Base-by-base conservation (phyloP, 1,284 basidiomycete genomes). In the Papiliotrema flavescens region DNA sequence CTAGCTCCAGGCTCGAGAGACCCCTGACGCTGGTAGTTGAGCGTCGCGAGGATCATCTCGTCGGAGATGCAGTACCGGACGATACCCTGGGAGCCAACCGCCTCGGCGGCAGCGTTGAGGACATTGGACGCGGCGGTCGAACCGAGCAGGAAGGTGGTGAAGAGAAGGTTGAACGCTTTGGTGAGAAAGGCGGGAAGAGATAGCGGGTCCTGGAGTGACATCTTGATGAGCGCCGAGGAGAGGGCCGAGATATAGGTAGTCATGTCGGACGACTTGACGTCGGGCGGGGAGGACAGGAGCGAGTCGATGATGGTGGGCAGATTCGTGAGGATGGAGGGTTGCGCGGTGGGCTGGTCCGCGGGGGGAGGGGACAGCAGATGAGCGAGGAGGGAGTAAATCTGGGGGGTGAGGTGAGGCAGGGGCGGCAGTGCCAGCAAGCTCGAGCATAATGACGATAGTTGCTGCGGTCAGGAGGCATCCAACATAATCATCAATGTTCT, bases 341-440 rank as follows among this genome's bases (percentile, higher is more conserved):
- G 63, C 48, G 69, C 66, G 11, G 28, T 32, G 2, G 62, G 49
- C 24, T 64, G 58, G 40, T 71, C 66, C 14, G 59, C 63, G 1
- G 78, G 76, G 1, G 78, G 74, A 19, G 76, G 71, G 5, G 83
- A 77, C 56, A 91, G 85, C 4, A 93, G 80, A 58, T 86, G 85
- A 28, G 89, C 83, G 55, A 96, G 81, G 47, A 90, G 82, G 28
- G 85, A 84, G 71, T 91, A 95, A 19, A 87, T 80, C 36, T 88
- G 85, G 71, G 90, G 85, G 1, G 91, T 87, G 47, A 96, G 82
- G 72, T 90, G 93, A 20, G 87, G 82, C n/a, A 90, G 79, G 48
- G 87, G 85, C 34, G 91, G 89, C 34, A 94, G 82, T 13, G 83
- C 79, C 15, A 95, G 84, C 26, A 96, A 82, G 14, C 83, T 78